These are phyloP conservation scores for Clarireedia monteithiana DNA, from an alignment of 2,329 filamentous ascomycete genomes.

Conservation along the genomic window DNA sequence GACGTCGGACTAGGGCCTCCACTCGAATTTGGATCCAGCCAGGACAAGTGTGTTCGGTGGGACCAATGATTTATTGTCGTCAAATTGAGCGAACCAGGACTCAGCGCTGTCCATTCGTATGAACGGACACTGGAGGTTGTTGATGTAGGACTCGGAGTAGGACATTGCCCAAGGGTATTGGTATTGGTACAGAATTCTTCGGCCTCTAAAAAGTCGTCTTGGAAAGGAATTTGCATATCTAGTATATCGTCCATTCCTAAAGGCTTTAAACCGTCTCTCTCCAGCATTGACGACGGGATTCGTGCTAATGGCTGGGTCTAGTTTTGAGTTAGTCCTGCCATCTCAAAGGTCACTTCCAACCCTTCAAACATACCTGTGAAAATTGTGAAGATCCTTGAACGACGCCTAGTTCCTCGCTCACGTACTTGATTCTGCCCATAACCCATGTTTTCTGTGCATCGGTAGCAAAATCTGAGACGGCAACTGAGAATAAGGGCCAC, in stretches of 20 bases:
- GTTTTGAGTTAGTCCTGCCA: neutral
- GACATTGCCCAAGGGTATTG: neutral
- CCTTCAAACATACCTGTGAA: neutral
- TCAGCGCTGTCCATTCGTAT: neutral
- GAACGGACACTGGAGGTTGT: neutral
- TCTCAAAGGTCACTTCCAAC: neutral
- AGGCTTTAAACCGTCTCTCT: conserved; percentile 1
- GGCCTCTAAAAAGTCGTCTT: neutral
- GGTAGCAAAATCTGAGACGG: conserved; percentile 19
- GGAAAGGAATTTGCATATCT: neutral
- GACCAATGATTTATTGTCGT: neutral
- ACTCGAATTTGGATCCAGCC: neutral
- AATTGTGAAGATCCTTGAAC: conserved; percentile 13
- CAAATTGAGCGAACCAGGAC: neutral
- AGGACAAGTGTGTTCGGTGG: neutral
- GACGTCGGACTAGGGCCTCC: neutral
- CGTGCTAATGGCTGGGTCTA: neutral
- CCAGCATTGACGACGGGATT: conserved; percentile 2
- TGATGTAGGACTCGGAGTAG: conserved; percentile 1
- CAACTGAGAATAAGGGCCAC: conserved; percentile 20
- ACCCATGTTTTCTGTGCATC: conserved; percentile 16
- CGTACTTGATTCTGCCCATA: conserved; percentile 18
- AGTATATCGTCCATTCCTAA: neutral
- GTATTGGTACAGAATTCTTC: neutral
- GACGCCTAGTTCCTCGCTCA: conserved; percentile 19